A percentile compares a stretch with the other conserved stretches of the same genome.
phyloP scores from a whole-genome alignment of 2,329 filamentous ascomycete genomes.

The Sclerotinia spermophila region DNA sequence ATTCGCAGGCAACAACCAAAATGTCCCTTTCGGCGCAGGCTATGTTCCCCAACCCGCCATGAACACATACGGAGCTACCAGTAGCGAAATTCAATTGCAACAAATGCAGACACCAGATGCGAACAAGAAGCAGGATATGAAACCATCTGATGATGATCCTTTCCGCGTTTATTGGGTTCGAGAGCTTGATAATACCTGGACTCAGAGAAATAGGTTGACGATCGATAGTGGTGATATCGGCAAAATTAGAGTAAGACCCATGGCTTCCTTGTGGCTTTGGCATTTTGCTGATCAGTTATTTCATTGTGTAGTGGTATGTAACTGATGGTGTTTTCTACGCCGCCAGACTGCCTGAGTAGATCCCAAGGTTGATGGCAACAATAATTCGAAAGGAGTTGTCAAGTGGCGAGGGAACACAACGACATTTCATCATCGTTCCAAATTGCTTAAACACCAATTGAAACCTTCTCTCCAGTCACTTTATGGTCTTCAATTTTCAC shows the following conservation, averaged over 20 bases:
- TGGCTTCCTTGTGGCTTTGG: background rate
- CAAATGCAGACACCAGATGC: slow-evolving; percentile 30
- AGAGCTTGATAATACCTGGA: slow-evolving; percentile 58
- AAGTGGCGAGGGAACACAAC: background rate
- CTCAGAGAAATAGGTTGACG: slow-evolving; percentile 54
- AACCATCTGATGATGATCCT: slow-evolving; percentile 58
- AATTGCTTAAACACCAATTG: background rate
- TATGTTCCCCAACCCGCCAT: slow-evolving; percentile 25
- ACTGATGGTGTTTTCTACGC: slow-evolving; percentile 60
- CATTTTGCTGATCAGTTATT: background rate
- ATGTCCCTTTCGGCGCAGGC: slow-evolving; percentile 11
- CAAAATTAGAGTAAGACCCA: slow-evolving; percentile 41
- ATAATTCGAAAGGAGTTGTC: background rate
- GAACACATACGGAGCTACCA: slow-evolving; percentile 25
- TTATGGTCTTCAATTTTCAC: background rate
- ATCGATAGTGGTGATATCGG: slow-evolving; percentile 54
- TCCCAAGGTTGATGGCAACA: background rate
- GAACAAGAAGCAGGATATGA: slow-evolving; percentile 51
- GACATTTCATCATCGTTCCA: background rate
- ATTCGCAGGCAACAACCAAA: slow-evolving; percentile 14
- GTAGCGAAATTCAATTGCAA: slow-evolving; percentile 27
- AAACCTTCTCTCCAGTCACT: background rate
- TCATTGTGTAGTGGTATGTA: slow-evolving; percentile 51
- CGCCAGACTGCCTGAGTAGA: slow-evolving; percentile 45
- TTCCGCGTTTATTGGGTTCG: slow-evolving; percentile 59